Evolutionary conservation across 768 basidiomycete species (phyloP).

Genomic region (Termitomyces eurrhizus): DNA sequence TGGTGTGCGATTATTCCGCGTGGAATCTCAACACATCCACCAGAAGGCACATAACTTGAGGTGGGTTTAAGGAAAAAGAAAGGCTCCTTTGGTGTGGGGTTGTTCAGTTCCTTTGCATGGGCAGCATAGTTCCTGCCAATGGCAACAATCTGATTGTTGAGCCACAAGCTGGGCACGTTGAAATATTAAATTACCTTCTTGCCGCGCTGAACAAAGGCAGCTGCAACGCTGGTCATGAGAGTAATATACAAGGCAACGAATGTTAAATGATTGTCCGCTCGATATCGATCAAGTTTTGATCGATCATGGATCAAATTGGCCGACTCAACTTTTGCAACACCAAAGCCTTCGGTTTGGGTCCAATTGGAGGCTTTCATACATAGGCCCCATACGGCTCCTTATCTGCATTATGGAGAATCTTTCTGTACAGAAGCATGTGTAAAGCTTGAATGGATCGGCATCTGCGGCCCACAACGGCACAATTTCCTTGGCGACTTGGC

Average conservation of each 20-base stretch:
- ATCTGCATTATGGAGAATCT: background rate
- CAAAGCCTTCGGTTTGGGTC: background rate
- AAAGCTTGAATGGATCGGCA: background rate
- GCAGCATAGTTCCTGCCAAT: slow-evolving; percentile 94
- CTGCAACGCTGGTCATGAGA: slow-evolving; percentile 14
- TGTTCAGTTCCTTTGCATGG: slow-evolving; percentile 90
- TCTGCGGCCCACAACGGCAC: slow-evolving; percentile 1
- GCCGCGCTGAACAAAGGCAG: slow-evolving; percentile 33
- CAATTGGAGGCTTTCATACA: background rate
- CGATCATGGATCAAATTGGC: background rate
- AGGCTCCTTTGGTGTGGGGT: slow-evolving; percentile 86
- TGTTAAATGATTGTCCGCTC: slow-evolving; percentile 2
- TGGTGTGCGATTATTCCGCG: slow-evolving; percentile 80
- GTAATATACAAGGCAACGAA: slow-evolving; percentile 4
- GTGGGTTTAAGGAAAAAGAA: slow-evolving; percentile 99
- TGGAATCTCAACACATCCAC: slow-evolving; percentile 85
- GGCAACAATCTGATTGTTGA: slow-evolving; percentile 69
- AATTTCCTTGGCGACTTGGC: slow-evolving; percentile 17
- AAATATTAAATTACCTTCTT: slow-evolving; percentile 28
- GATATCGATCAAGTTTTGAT: slow-evolving; percentile 10
- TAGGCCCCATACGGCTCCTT: background rate
- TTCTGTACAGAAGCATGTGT: background rate
- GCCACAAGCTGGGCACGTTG: background rate
- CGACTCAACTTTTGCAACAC: background rate
- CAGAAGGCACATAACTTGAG: slow-evolving; percentile 74